Percentiles rank a stretch among this genome's conserved stretches.
phyloP scores from a whole-genome alignment of 371 early-diverging fungal genomes.

The Rhizopus stolonifer region DNA sequence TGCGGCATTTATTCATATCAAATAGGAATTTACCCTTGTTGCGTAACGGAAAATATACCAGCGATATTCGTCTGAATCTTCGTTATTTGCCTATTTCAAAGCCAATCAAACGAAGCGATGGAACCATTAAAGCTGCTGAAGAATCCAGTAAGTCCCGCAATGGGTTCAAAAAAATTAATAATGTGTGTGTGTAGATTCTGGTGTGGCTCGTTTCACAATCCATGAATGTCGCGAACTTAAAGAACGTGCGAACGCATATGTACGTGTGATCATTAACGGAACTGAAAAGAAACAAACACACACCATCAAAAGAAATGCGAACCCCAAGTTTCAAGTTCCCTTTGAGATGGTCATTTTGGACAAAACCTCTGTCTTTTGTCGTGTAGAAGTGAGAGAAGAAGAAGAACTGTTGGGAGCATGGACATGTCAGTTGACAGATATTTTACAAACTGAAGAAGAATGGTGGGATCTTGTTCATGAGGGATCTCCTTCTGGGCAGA shows the following conservation, averaged over 20 bases:
- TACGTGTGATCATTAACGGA: constrained; percentile 33
- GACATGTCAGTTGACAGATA: constrained; percentile 18
- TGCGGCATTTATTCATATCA: too few species aligned
- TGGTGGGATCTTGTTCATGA: constrained; percentile 41
- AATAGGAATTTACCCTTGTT: constrained; percentile 22
- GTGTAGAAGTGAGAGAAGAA: constrained; percentile 22
- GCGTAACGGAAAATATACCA: constrained; percentile 28
- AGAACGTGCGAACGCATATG: constrained; percentile 35
- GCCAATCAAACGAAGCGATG: constrained; percentile 33
- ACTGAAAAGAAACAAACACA: constrained; percentile 28
- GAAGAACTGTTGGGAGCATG: constrained; percentile 25
- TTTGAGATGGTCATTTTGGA: constrained; percentile 32
- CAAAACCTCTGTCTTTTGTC: constrained; percentile 17
- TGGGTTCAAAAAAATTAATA: too few species aligned
- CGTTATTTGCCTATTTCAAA: constrained; percentile 30
- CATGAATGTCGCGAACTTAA: constrained; percentile 42
- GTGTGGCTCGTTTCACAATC: constrained; percentile 40
- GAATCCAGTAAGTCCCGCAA: constrained; percentile 20
- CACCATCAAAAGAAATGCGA: constrained; percentile 36
- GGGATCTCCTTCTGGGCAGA: constrained; percentile 44
- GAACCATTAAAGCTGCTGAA: constrained; percentile 25
- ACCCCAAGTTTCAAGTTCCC: constrained; percentile 43
- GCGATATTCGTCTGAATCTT: constrained; percentile 37
- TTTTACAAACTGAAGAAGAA: constrained; percentile 30
- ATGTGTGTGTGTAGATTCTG: constrained; percentile 25